Evolutionary conservation across 2,329 filamentous ascomycete species (phyloP).

Genomic region (Colletotrichum sp.): DNA sequence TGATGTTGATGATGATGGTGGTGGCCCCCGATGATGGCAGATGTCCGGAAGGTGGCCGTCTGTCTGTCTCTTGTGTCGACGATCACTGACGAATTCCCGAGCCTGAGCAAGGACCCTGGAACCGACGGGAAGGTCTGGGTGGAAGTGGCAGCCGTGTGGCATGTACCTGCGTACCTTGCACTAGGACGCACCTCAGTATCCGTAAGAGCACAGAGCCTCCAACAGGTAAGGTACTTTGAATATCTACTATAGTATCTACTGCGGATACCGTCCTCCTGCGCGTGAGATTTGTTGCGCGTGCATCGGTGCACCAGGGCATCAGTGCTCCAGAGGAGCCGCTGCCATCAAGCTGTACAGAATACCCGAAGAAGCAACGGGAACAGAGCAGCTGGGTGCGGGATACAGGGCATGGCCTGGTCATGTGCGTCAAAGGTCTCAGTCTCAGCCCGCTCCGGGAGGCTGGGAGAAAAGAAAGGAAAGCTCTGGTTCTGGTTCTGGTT

Average conservation of each 20-base stretch:
- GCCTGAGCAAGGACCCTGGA: neutral
- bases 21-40: neutral
- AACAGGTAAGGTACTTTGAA: neutral
- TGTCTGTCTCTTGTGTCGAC: constrained; percentile 17
- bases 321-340: neutral
- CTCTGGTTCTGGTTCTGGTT: neutral
- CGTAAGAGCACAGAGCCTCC: neutral
- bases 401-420: neutral
- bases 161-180: neutral
- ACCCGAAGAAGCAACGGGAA: constrained; percentile 6
- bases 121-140: neutral
- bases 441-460: neutral
- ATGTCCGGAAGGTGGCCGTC: constrained; percentile 7
- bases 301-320: neutral
- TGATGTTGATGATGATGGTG: neutral
- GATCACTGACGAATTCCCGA: neutral
- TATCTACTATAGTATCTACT: neutral
- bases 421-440: constrained; percentile 6
- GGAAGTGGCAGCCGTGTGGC: neutral
- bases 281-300: neutral
- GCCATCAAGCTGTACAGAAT: neutral
- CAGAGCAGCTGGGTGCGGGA: neutral
- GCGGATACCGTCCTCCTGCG: neutral
- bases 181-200: neutral
- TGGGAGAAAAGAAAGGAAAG: neutral